Evolutionary conservation across 106 monocot genomes (phyloP).

Genomic region (Cymbidium sinense): DNA sequence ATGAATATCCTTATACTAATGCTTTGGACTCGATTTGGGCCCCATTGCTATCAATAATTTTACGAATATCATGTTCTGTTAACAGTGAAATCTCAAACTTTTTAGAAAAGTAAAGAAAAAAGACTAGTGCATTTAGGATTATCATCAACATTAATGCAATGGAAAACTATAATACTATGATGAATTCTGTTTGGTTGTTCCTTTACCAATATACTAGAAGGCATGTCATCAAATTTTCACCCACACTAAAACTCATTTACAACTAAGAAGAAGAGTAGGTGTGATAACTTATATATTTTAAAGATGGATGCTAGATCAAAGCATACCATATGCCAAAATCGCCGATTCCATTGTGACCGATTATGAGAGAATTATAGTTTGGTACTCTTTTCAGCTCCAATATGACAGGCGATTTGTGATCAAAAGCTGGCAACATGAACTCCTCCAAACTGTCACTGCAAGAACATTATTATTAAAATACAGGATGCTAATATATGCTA

Average conservation of each 20-base stretch:
- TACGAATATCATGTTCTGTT: not conserved
- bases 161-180: not conserved
- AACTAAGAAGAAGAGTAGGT: not conserved
- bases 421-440: constrained; percentile 50
- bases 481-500: not conserved
- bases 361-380: constrained; percentile 27
- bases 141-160: not conserved
- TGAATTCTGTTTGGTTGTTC: not conserved
- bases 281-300: not conserved
- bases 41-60: not conserved
- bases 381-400: constrained; percentile 67
- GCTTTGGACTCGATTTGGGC: not conserved
- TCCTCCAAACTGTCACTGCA: constrained; percentile 64
- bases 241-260: not conserved
- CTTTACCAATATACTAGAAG: not conserved
- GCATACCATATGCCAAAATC: constrained; percentile 81
- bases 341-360: constrained; percentile 75
- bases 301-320: not conserved
- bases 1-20: not conserved
- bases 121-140: not conserved
- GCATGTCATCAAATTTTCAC: not conserved
- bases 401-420: constrained; percentile 21
- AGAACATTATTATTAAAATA: constrained; percentile 10
- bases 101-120: not conserved
- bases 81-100: not conserved